phyloP scores from a whole-genome alignment of 805 yeast genomes.

The Candida anglica region DNA sequence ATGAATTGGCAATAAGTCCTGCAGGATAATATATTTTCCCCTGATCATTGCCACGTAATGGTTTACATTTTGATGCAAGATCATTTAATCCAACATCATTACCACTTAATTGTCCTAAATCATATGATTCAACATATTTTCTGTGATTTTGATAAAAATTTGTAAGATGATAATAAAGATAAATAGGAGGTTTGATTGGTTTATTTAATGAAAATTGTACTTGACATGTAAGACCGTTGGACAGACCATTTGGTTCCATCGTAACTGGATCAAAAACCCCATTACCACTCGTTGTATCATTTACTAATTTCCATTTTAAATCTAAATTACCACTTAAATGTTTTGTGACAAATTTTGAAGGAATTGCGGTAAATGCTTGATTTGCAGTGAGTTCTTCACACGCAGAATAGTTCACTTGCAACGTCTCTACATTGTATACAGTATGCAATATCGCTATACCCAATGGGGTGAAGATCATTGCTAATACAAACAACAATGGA shows the following conservation, averaged over 20 bases:
- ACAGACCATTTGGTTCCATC: conserved; percentile 34
- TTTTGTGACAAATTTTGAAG: conserved; percentile 50
- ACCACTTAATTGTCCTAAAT: conserved; percentile 78
- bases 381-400: conserved; percentile 51
- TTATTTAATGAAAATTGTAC: conserved; percentile 71
- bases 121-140: conserved; percentile 83
- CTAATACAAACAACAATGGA: conserved; percentile 71
- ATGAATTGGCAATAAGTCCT: conserved; percentile 90
- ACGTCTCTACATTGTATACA: conserved; percentile 72
- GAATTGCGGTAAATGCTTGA: conserved; percentile 47
- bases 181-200: conserved; percentile 67
- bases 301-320: conserved; percentile 62
- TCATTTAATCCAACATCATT: conserved; percentile 52
- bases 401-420: conserved; percentile 69
- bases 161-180: conserved; percentile 78
- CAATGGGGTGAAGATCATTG: conserved; percentile 81
- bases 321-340: conserved; percentile 50
- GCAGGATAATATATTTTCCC: conserved; percentile 74
- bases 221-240: conserved; percentile 43
- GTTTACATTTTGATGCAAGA: conserved; percentile 40
- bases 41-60: conserved; percentile 34
- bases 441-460: conserved; percentile 82
- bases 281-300: no score
- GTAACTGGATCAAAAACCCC: no score
- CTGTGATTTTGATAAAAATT: conserved; percentile 94